Evolutionary conservation across 2,329 filamentous ascomycete species (phyloP).

Genomic region (Apiospora kogelbergensis): DNA sequence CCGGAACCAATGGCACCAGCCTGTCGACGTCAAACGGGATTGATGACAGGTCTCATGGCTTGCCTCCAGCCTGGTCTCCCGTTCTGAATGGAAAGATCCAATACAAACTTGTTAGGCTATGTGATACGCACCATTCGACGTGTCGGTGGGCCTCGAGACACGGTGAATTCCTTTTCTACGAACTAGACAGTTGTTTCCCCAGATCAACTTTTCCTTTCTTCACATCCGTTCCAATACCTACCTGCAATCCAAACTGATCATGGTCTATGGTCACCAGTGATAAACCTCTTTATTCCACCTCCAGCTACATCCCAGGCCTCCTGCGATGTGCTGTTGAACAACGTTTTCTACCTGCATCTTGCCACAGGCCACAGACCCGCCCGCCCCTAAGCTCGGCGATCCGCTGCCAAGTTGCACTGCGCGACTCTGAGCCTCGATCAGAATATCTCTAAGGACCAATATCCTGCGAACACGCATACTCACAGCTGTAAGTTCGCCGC

Average conservation of each 20-base stretch:
- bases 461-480: neutral
- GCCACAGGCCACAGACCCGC: too few species aligned
- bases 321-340: neutral
- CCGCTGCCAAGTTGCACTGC: neutral
- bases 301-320: neutral
- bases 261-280: neutral
- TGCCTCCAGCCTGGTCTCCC: neutral
- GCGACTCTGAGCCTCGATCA: neutral
- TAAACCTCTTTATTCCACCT: too few species aligned
- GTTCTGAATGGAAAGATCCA: neutral
- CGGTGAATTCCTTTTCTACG: neutral
- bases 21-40: neutral
- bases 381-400: neutral
- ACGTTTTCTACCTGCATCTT: neutral
- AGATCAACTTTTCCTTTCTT: conserved; percentile 2
- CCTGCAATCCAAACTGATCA: neutral
- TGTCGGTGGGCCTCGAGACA: neutral
- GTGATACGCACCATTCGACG: neutral
- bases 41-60: neutral
- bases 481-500: neutral
- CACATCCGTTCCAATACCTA: neutral
- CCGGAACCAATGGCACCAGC: neutral
- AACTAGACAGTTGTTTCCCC: neutral
- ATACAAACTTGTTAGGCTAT: neutral
- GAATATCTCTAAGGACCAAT: neutral